These are phyloP conservation scores for Magnolia kwangsiensis DNA, from an alignment of 164 flowering plant species.

Conservation along the genomic window DNA sequence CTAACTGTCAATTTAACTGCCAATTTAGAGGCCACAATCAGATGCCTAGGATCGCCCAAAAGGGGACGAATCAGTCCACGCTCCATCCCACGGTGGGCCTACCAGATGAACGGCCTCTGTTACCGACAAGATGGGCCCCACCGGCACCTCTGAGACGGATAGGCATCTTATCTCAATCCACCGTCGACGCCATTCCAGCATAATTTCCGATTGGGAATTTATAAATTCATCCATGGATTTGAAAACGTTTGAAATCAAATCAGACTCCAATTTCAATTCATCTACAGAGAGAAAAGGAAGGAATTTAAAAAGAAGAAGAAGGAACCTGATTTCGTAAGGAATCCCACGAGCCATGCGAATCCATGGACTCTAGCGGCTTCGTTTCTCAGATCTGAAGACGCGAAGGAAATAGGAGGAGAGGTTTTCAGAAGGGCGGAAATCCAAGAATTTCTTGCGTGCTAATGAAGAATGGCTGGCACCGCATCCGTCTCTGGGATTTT, in stretches of 20 bases:
- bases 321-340: slow-evolving; percentile 73
- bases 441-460: not conserved
- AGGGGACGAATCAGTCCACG: too few relatives aligned
- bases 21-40: too few relatives aligned
- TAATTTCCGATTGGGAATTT: not conserved
- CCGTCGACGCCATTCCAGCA: too few relatives aligned
- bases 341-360: slow-evolving; percentile 72
- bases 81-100: not conserved
- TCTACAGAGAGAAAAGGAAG: not conserved
- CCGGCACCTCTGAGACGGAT: too few relatives aligned
- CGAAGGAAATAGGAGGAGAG: not conserved
- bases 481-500: not conserved
- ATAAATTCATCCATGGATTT: not conserved
- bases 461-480: slow-evolving; percentile 1
- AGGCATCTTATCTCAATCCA: too few relatives aligned
- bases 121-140: too few relatives aligned
- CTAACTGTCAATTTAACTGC: too few relatives aligned
- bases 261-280: not conserved
- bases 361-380: slow-evolving; percentile 34
- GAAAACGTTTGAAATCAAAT: not conserved
- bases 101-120: not conserved
- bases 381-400: slow-evolving; percentile 10
- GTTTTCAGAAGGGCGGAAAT: not conserved
- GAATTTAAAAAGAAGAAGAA: too few relatives aligned
- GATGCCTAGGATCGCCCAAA: too few relatives aligned